A percentile compares a stretch with the other conserved stretches of the same genome.
phyloP scores from a whole-genome alignment of 371 early-diverging fungal genomes.

The Saksenaea oblongispora region DNA sequence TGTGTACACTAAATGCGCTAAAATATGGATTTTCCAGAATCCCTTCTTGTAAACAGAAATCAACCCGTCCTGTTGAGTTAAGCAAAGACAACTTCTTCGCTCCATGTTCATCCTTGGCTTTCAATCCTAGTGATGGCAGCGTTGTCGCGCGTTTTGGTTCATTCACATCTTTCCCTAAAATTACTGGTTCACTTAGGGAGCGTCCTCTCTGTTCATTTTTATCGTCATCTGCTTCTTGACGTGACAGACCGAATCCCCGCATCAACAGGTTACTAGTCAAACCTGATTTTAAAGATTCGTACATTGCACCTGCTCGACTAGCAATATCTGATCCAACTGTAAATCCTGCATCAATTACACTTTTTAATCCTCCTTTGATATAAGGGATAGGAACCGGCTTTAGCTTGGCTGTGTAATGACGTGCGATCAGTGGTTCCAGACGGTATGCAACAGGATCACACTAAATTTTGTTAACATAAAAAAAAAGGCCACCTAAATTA shows the following conservation, averaged over 20 bases:
- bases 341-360: constrained; percentile 54
- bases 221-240: constrained; percentile 4
- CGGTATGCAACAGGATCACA: constrained; percentile 59
- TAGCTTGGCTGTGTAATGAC: constrained; percentile 30
- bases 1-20: constrained; percentile 72
- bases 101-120: constrained; percentile 19
- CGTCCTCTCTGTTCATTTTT: constrained; percentile 6
- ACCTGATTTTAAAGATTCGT: constrained; percentile 60
- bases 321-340: constrained; percentile 61
- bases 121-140: neutral
- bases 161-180: neutral
- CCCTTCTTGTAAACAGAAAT: constrained; percentile 77
- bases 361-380: constrained; percentile 72
- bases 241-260: constrained; percentile 52
- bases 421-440: constrained; percentile 58
- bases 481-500: constrained; percentile 2
- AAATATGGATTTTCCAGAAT: constrained; percentile 78
- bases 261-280: constrained; percentile 58
- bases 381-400: constrained; percentile 69
- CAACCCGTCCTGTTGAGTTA: constrained; percentile 71
- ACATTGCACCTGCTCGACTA: constrained; percentile 70
- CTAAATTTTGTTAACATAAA: constrained; percentile 4
- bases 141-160: constrained; percentile 1
- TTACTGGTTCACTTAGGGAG: constrained; percentile 29
- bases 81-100: constrained; percentile 47